Base-by-base conservation (phyloP, 2,329 filamentous ascomycete genomes). In the Microascus cirrosus region DNA sequence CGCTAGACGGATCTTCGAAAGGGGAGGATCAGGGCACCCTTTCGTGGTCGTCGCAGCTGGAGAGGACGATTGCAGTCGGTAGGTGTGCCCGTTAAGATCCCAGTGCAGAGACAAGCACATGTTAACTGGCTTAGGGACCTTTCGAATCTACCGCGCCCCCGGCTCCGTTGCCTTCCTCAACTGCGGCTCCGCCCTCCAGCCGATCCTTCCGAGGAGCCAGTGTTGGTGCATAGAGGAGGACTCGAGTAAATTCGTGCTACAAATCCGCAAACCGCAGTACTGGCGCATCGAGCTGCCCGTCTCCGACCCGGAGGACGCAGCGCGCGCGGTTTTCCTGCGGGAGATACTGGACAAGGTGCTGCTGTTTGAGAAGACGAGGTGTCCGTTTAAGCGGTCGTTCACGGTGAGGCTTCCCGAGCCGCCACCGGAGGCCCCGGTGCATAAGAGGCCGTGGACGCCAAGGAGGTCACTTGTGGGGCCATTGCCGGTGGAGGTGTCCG, bases 171-270 rank as follows among this genome's bases (percentile, higher is more conserved):
- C 90, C 13, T 96, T 96, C 66, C 78, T 96, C 11, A 93, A 88
- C 70, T 95, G 90, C 62, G 89, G 89, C 60, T 84, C 83, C 58
- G 86, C 92, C 18, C 79, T 96, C 20, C 89, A 94, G 65, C 88
- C 92, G 12, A 94, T 96, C 61, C 74, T 96, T 56, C 90, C 89
- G 25, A 90, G 90, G 69, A 95, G 90, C 59, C 91, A 96, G 71
- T 95, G 89, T 68, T 96, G 92, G 92, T 95, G 89, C 69, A 87
- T 96, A 35, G 89, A 95, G 69, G 87, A 90, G 59, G 81, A 85
- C 58, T 87, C 87, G 48, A 90, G 77, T 70, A 81, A 86, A 64
- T 96, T 95, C 64, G 87, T 95, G n/a, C 74, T 96, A 60, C 87
- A 92, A 62, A 90, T 95, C 62, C 80, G 90, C 24, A 83, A 86